Base-by-base conservation (phyloP, 345 rosid genomes). In the Cardamine chenopodiifolia region DNA sequence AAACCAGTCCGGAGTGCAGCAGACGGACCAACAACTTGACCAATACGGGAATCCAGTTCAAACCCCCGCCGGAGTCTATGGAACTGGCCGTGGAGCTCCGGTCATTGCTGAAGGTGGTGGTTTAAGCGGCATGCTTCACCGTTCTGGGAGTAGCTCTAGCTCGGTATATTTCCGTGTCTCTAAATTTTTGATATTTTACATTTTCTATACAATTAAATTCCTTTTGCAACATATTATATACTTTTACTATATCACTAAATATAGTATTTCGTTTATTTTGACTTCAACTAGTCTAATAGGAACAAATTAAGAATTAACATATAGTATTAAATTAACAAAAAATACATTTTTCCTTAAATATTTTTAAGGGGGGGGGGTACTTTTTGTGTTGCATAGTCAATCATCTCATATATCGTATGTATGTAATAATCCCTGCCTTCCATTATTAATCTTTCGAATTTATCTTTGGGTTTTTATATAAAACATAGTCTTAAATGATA, bases 81-180 rank as follows among this genome's bases (percentile, higher is more conserved):
- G n/a, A n/a, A n/a, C n/a, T n/a, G n/a, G n/a, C n/a, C n/a, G n/a
- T n/a, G n/a, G 20, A 23, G 34, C 66, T 44, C 80, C 71, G 12
- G 35, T 10, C 44, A 35, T 56, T 50, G 71, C 57, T 12, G 74
- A 62, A 58, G 75, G 80, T 34, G 80, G 75, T 34, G 75, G 66
- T 29, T 70, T 76, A 50, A 70, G 59, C 26, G 60, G 75, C 34
- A 55, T 70, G 71, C 75, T 76, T 76, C 80, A 62, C 65, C 75
- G 75, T 35, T 70, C 80, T 18, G 75, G 71, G 17, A 76, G 80
- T 62, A 76, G 75, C 47, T 75, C 79, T 18, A 76, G 80, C 70
- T 77, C 76, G 67, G 79, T 74, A 61, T 39, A 13, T 37, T 3
- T 37, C 0, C 3, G 12, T 39, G 35, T 12, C n/a, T 39, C 44